These are phyloP conservation scores for Penicillium bialowiezense DNA, from an alignment of 495 filamentous ascomycete species.

Conservation along the genomic window DNA sequence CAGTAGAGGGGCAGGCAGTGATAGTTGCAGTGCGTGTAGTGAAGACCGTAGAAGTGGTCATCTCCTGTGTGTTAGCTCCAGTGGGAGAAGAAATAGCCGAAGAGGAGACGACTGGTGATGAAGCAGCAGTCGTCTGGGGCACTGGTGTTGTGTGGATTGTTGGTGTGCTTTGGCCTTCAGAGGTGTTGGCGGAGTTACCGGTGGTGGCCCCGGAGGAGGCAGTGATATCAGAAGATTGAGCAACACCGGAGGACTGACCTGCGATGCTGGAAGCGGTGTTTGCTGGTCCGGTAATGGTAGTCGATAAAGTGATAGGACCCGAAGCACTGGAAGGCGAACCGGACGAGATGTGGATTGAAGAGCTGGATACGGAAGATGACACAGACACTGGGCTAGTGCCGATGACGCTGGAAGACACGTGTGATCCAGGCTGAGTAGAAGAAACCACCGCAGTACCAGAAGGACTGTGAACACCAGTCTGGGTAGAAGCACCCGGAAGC, in stretches of 20 bases:
- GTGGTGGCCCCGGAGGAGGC: no score
- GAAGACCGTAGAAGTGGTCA: conserved; percentile 36
- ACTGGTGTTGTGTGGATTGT: not conserved
- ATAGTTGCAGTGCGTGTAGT: conserved; percentile 31
- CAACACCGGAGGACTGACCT: not conserved
- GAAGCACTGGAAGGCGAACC: not conserved
- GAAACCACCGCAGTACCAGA: no score
- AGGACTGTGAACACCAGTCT: no score
- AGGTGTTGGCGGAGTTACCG: not conserved
- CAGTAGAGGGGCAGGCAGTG: conserved; percentile 29
- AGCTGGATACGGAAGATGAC: not conserved
- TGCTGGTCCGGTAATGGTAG: not conserved
- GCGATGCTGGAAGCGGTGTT: not conserved
- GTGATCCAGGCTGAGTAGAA: not conserved
- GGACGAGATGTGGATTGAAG: not conserved
- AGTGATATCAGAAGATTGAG: not conserved
- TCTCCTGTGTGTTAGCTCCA: not conserved
- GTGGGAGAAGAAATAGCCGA: not conserved
- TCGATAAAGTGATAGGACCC: not conserved
- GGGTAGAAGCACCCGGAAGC: no score
- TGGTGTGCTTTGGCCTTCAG: not conserved
- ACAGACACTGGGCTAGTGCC: not conserved
- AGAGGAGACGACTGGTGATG: not conserved
- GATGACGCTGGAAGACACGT: not conserved
- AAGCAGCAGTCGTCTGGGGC: not conserved